A percentile compares a stretch with the other conserved stretches of the same genome.
phyloP scores from a whole-genome alignment of 1,284 basidiomycete species.

The Phaffia rhodozyma region DNA sequence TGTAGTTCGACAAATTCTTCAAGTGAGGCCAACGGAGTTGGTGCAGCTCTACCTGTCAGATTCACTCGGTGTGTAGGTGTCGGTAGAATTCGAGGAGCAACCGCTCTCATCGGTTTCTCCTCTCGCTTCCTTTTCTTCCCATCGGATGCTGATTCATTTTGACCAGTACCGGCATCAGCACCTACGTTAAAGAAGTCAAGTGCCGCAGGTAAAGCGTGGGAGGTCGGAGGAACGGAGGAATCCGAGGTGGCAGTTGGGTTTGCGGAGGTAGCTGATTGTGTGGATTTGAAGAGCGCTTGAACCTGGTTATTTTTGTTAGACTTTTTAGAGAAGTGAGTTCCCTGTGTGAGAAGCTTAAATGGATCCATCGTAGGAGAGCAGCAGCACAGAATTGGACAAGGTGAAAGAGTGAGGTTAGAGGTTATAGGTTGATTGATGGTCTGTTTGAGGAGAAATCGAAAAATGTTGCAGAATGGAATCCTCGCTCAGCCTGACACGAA shows the following conservation, averaged over 20 bases:
- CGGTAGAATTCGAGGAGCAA: conserved; percentile 14
- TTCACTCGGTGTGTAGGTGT: conserved; percentile 46
- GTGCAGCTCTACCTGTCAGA: conserved; percentile 55
- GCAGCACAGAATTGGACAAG: too few relatives aligned
- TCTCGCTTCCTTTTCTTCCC: conserved; percentile 37
- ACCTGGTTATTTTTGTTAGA: not conserved
- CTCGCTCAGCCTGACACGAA: too few relatives aligned
- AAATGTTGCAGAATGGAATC: too few relatives aligned
- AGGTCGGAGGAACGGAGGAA: not conserved
- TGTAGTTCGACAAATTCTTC: conserved; percentile 47
- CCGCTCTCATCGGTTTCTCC: conserved; percentile 26
- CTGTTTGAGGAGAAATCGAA: too few relatives aligned
- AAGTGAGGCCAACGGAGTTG: conserved; percentile 48
- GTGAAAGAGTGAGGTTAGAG: too few relatives aligned
- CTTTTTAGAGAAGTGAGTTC: conserved; percentile 7
- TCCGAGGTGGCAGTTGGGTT: not conserved
- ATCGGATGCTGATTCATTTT: conserved; percentile 36
- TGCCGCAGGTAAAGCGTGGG: conserved; percentile 49
- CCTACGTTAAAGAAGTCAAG: conserved; percentile 84
- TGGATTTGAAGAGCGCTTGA: not conserved
- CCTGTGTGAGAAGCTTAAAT: conserved; percentile 15
- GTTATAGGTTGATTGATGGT: too few relatives aligned
- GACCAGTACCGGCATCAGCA: conserved; percentile 8
- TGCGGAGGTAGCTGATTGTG: conserved; percentile 5
- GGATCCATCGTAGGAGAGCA: conserved; percentile 8